Percentiles rank a stretch among this genome's conserved stretches.
Evolutionary conservation across 768 basidiomycete species (phyloP).

Genomic region (Pholiota microspora): DNA sequence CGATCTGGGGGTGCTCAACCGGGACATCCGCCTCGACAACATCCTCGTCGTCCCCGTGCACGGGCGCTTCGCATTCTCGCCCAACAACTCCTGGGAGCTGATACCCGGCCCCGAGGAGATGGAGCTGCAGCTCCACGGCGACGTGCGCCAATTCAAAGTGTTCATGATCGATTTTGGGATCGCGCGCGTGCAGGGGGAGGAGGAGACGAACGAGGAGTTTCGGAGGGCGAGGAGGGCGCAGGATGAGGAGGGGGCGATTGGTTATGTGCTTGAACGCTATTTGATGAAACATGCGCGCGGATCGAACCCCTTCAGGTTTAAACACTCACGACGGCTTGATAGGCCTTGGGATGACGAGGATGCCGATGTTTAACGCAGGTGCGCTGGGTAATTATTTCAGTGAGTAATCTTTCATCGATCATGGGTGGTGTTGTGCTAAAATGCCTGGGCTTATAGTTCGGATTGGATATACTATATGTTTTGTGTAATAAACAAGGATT

Average conservation of each 20-base stretch:
- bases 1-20: conserved; percentile 14
- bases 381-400: background rate
- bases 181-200: conserved; percentile 11
- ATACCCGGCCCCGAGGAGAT: background rate
- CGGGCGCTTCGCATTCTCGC: background rate
- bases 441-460: no score
- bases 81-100: conserved; percentile 1
- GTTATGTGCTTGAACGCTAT: conserved; percentile 12
- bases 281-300: conserved; percentile 3
- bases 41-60: conserved; percentile 15
- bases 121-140: background rate
- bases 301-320: conserved; percentile 9
- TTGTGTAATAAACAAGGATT: no score
- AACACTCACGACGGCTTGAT: conserved; percentile 8
- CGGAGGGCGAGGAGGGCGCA: conserved; percentile 6
- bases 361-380: conserved; percentile 6
- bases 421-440: no score
- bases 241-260: conserved; percentile 19
- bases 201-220: conserved; percentile 16
- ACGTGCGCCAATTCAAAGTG: conserved; percentile 4
- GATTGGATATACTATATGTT: no score
- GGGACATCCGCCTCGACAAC: conserved; percentile 18
- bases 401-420: background rate
- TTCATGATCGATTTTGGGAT: conserved; percentile 19
- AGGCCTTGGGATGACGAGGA: conserved; percentile 12